Evolutionary conservation across 139 green algal genomes (phyloP), one percentile per base, ranked within the genome.

Genomic region (Chlamydomonas sp.): DNA sequence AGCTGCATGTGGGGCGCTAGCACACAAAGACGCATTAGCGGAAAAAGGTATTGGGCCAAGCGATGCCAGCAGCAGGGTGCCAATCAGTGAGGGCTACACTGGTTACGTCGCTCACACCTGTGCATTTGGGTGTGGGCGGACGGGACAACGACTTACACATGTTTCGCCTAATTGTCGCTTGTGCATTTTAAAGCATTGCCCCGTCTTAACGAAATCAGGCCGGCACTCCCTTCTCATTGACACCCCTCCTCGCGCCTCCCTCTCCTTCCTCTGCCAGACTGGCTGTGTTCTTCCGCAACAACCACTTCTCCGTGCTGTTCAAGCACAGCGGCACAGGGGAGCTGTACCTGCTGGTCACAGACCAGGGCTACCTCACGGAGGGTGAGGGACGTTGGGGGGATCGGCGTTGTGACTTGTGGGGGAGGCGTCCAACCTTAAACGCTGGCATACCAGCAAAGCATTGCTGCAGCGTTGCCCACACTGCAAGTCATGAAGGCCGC

Each of bases 301-400:
- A 99, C 90, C 97, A 99, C 90, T 99, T 99, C 91, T 96, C 90
- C 88, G 96, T 95, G 2, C 58, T 98, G 6, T 96, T 98, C 82
- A 97, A 96, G 89, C 88, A 95, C 31, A 85, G 94, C 10, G 87
- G 91, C 77, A 87, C 8, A 18, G 15, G 49, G 8, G 78, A 86
- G 68, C 88, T 99, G 15, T 98, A 96, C 90, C 89, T 99, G 68
- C 94, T 99, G 57, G 96, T 97, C 57, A 99, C 97, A 0, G 97
- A 99, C 89, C 92, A 97, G 69, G 96, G 95, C n/a, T 98, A 97
- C 90, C 76, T 94, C 1, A 68, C 80, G 7, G 92, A 97, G 79
- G 12, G 81, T 76, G 60, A 62, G 78, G 86, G 64, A 66, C 31
- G 73, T 1, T 20, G 18, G 60, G 12, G 5, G 5, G 17, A 62